Base-by-base conservation (phyloP, 306 rosid genomes). In the Luffa acutangula region DNA sequence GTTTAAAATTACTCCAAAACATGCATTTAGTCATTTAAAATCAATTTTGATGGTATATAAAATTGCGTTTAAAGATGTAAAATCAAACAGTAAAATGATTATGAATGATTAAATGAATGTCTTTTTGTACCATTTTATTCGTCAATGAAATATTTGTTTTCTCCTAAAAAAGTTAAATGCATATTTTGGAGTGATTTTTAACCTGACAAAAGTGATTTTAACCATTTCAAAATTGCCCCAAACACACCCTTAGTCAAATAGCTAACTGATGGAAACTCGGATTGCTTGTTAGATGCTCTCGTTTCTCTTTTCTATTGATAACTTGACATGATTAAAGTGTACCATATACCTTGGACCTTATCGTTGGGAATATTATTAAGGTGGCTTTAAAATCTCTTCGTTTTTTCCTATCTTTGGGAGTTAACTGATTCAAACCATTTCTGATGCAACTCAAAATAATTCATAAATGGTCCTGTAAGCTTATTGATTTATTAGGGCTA, bases 221-320 rank as follows among this genome's bases (percentile, higher is more conserved):
- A 25, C 31, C 31, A 25, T 25, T 25, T 25, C 1, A 25, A 25
- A 25, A 25, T 25, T 25, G 31, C 31, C 31, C 31, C 31, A 25
- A 25, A 25, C 31, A 25, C 31, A 25, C 31, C 31, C 31, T 72
- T 25, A 48, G 20, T 48, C 72, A 78, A 51, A 20, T 70, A 41
- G 78, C 78, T 49, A 14, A 74, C 60, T 74, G 60, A 51, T 49
- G 62, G 58, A 75, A 75, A 52, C 78, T 34, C 34, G 58, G 63
- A 52, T 52, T 9, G 63, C 9, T 51, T 75, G 21, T 48, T 34
- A 9, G 17, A 39, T 33, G 31, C 15, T 75, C 42, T 34, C 5
- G 9, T 5, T 52, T 31, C 14, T 74, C 45, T 52, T 74, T 51
- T 74, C 17, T 52, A 42, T 42, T 51, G 33, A 15, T 33, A 34